Conservation (phyloP, 345 rosid genomes). For the rapeseed (Brassica napus) region DNA sequence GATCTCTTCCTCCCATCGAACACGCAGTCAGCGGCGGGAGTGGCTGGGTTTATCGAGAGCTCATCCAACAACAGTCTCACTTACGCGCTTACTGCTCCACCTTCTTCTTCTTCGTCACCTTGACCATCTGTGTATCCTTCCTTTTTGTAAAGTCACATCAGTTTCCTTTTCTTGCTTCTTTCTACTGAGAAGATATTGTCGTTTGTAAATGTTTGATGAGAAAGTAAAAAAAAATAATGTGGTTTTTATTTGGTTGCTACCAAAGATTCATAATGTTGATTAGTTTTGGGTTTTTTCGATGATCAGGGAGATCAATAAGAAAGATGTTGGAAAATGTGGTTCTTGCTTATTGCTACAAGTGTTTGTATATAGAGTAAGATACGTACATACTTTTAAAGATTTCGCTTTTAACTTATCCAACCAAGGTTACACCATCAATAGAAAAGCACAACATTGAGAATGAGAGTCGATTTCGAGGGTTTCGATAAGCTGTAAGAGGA, state of each 20-base stretch:
- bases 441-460: no score
- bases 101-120: constrained; percentile 40
- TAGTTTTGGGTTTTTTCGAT: no score
- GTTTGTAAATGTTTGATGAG: constrained; percentile 42
- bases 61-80: constrained; percentile 73
- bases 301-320: no score
- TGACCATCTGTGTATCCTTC: constrained; percentile 29
- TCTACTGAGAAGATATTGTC: constrained; percentile 18
- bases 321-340: no score
- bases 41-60: constrained; percentile 92
- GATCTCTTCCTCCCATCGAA: constrained; percentile 96
- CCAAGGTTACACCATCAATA: no score
- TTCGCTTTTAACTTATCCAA: no score
- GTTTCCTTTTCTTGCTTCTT: constrained; percentile 18
- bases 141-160: constrained; percentile 31
- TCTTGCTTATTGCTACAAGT: no score
- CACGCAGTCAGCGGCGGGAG: constrained; percentile 87
- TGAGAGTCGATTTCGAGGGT: no score
- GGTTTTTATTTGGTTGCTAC: not conserved
- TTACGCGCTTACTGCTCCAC: constrained; percentile 81
- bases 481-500: no score
- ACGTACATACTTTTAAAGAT: no score
- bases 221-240: constrained; percentile 7
- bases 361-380: no score
- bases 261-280: no score